Evolutionary conservation across 2,329 filamentous ascomycete genomes (phyloP).

Genomic region (Hymenoscyphus fructigenus): DNA sequence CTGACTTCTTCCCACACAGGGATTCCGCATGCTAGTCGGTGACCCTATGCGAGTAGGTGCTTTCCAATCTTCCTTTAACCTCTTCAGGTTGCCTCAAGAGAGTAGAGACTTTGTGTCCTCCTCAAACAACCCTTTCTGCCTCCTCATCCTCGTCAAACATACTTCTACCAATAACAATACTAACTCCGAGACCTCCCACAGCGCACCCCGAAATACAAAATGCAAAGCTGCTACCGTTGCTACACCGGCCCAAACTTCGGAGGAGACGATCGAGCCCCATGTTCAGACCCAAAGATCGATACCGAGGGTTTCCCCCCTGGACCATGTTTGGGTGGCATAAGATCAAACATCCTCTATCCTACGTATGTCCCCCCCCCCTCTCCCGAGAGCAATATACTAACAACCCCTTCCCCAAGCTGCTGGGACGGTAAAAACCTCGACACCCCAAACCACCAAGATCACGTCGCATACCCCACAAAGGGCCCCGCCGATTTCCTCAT

Average conservation of each 20-base stretch:
- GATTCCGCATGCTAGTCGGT: conserved; percentile 23
- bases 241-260: conserved; percentile 19
- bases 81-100: too few species aligned
- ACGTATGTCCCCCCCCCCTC: conserved; percentile 16
- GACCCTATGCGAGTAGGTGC: conserved; percentile 7
- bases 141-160: conserved; percentile 12
- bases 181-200: conserved; percentile 33
- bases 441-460: conserved; percentile 22
- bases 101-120: neutral
- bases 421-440: conserved; percentile 28
- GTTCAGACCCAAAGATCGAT: conserved; percentile 49
- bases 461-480: conserved; percentile 31
- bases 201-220: conserved; percentile 14
- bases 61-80: neutral
- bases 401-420: conserved; percentile 41
- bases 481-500: conserved; percentile 37
- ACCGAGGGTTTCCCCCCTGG: conserved; percentile 51
- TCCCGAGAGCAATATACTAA: neutral
- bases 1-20: conserved; percentile 5
- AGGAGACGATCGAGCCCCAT: conserved; percentile 42
- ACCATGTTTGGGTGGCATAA: conserved; percentile 51
- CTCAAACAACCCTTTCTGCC: neutral
- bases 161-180: conserved; percentile 8
- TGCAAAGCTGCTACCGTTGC: conserved; percentile 20
- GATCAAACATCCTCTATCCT: conserved; percentile 56